Evolutionary conservation across 1,139 yeast genomes (phyloP).

Genomic region (Lodderomyces parapsilosis): DNA sequence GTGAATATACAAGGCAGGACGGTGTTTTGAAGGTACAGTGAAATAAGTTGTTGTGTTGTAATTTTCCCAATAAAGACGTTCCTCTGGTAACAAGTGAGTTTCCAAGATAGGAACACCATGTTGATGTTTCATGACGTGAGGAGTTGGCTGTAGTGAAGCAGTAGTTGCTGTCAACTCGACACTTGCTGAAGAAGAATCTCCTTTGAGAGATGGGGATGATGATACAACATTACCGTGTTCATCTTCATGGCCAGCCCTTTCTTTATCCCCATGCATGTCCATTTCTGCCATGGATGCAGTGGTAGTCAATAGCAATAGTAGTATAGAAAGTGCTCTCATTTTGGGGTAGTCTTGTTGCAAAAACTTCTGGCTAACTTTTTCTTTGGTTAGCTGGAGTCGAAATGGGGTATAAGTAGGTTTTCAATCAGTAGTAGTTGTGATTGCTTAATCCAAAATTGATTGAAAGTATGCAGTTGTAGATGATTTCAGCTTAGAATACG

Average conservation of each 20-base stretch:
- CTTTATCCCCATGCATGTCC: constrained; percentile 5
- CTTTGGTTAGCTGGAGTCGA: background rate
- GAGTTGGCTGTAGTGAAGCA: constrained; percentile 27
- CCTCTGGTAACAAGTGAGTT: constrained; percentile 68
- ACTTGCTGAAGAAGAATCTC: background rate
- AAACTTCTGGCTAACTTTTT: too few species aligned
- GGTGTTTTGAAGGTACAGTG: constrained; percentile 50
- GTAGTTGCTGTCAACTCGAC: background rate
- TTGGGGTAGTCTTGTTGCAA: background rate
- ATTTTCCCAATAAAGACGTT: constrained; percentile 71
- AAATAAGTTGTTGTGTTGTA: constrained; percentile 83
- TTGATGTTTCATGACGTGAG: constrained; percentile 53
- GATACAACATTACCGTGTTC: background rate
- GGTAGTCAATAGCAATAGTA: constrained; percentile 10
- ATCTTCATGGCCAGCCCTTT: background rate
- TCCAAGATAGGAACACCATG: constrained; percentile 81
- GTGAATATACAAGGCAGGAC: constrained; percentile 59
- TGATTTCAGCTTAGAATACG: too few species aligned
- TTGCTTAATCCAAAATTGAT: too few species aligned
- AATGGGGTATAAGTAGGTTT: too few species aligned
- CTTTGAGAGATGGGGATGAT: background rate
- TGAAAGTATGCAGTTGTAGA: too few species aligned
- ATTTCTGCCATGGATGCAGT: constrained; percentile 9
- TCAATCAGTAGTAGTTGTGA: too few species aligned
- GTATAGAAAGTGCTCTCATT: constrained; percentile 10